A percentile compares a stretch with the other conserved stretches of the same genome.
phyloP scores from a whole-genome alignment of 2,329 filamentous ascomycete genomes.

The Fusarium pininemorale region DNA sequence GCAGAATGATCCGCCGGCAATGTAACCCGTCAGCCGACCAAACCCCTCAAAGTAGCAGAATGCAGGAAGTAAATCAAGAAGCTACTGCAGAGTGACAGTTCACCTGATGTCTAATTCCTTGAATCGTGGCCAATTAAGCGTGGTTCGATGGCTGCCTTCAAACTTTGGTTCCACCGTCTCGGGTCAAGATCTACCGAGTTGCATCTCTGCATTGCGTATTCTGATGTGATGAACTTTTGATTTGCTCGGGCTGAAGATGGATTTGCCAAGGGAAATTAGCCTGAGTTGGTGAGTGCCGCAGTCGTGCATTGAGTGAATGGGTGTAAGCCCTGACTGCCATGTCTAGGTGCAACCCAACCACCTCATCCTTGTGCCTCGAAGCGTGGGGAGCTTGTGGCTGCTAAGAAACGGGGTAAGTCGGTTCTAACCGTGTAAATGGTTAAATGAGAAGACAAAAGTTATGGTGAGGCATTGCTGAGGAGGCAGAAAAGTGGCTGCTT shows the following conservation, averaged over 20 bases:
- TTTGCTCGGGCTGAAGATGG: background rate
- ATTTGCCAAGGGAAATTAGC: slow-evolving; percentile 7
- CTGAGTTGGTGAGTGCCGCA: slow-evolving; percentile 19
- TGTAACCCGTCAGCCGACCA: slow-evolving; percentile 10
- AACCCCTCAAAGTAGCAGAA: background rate
- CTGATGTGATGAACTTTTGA: background rate
- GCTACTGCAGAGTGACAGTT: background rate
- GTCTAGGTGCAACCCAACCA: slow-evolving; percentile 1
- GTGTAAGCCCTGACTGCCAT: slow-evolving; percentile 10
- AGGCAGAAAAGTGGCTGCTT: background rate
- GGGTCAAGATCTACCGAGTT: slow-evolving; percentile 20
- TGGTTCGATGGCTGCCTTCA: background rate
- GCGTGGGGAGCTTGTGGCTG: background rate
- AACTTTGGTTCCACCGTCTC: slow-evolving; percentile 10
- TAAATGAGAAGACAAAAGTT: background rate
- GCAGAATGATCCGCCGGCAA: slow-evolving; percentile 14
- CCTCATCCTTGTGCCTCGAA: background rate
- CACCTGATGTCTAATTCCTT: slow-evolving; percentile 1
- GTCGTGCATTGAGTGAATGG: slow-evolving; percentile 10
- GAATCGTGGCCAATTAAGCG: background rate
- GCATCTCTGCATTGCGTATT: background rate
- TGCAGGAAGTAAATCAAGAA: background rate
- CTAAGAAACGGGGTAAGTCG: background rate
- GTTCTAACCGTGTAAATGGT: background rate
- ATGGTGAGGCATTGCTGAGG: background rate